phyloP scores from a whole-genome alignment of 2,329 filamentous ascomycete species.

The Claviceps monticola region DNA sequence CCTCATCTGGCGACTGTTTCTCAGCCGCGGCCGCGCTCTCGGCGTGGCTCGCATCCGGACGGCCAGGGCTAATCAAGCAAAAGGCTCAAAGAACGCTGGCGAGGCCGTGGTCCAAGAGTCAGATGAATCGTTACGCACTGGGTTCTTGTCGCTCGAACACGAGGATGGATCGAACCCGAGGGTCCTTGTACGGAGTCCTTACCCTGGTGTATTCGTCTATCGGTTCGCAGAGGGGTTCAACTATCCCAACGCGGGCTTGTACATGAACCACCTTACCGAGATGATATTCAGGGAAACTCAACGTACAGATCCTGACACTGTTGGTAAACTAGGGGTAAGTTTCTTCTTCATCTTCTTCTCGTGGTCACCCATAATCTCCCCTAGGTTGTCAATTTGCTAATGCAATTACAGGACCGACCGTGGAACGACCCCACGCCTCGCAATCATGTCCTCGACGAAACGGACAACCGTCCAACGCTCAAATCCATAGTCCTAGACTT shows the following conservation, averaged over 20 bases:
- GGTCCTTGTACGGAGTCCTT: constrained; percentile 29
- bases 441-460: constrained; percentile 16
- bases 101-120: constrained; percentile 32
- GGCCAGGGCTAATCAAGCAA: constrained; percentile 45
- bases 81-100: constrained; percentile 4
- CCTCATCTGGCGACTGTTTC: constrained; percentile 64
- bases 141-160: constrained; percentile 34
- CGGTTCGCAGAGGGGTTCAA: constrained; percentile 42
- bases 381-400: constrained; percentile 4
- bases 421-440: constrained; percentile 41
- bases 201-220: constrained; percentile 42
- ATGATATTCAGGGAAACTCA: constrained; percentile 31
- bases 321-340: constrained; percentile 34
- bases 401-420: constrained; percentile 28
- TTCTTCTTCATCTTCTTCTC: background rate
- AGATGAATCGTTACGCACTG: constrained; percentile 21
- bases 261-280: constrained; percentile 34
- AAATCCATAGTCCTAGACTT: constrained; percentile 44
- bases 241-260: constrained; percentile 38
- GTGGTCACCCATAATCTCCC: background rate
- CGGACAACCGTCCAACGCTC: constrained; percentile 32
- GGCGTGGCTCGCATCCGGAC: constrained; percentile 74
- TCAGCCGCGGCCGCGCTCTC: constrained; percentile 64
- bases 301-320: constrained; percentile 26
- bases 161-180: constrained; percentile 37